Conservation (phyloP, 2,329 filamentous ascomycete species). For the Aspergillus brasiliensis region DNA sequence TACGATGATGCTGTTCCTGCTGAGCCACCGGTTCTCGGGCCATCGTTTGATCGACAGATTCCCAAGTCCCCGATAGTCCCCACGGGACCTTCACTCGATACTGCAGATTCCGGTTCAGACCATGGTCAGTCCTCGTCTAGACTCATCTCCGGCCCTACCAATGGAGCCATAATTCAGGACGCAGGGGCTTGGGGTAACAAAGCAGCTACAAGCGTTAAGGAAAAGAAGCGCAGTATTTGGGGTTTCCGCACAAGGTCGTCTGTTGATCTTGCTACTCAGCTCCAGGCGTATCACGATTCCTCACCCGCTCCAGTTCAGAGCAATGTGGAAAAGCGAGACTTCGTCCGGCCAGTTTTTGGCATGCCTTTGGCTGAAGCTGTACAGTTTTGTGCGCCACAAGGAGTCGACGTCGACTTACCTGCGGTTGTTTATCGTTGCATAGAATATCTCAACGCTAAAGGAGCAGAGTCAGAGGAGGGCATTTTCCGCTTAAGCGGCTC, state of each 20-base stretch:
- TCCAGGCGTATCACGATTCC: slow-evolving; percentile 35
- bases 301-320: slow-evolving; percentile 54
- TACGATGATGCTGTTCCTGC: slow-evolving; percentile 61
- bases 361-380: slow-evolving; percentile 84
- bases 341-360: slow-evolving; percentile 76
- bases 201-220: slow-evolving; percentile 65
- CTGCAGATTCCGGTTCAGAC: slow-evolving; percentile 30
- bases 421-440: slow-evolving; percentile 95
- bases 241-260: slow-evolving; percentile 69
- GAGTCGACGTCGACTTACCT: slow-evolving; percentile 75
- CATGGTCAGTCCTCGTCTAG: slow-evolving; percentile 40
- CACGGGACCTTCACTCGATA: slow-evolving; percentile 32
- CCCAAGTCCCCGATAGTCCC: slow-evolving; percentile 38
- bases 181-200: slow-evolving; percentile 84
- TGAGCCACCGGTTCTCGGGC: slow-evolving; percentile 57
- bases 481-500: slow-evolving; percentile 98
- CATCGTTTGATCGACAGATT: slow-evolving; percentile 36
- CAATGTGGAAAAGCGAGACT: slow-evolving; percentile 53
- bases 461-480: slow-evolving; percentile 83
- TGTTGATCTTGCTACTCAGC: slow-evolving; percentile 59
- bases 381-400: slow-evolving; percentile 70
- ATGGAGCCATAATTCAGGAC: slow-evolving; percentile 81
- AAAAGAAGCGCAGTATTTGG: slow-evolving; percentile 74
- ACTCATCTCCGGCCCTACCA: slow-evolving; percentile 81
- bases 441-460: slow-evolving; percentile 83